phyloP scores from a whole-genome alignment of 495 filamentous ascomycete species.

The Penicillium fimorum region DNA sequence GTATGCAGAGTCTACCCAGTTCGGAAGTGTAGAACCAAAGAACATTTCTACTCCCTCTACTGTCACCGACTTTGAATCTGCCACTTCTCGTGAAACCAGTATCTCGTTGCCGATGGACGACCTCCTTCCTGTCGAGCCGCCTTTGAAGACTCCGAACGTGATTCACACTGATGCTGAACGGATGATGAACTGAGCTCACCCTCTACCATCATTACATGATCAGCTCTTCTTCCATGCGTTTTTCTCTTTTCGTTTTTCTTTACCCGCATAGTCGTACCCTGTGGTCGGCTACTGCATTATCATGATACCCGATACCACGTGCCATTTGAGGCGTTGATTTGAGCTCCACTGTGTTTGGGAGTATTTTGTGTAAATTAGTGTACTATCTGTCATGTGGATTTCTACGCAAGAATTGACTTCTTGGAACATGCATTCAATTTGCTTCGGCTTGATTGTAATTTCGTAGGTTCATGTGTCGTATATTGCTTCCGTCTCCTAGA shows the following conservation, averaged over 20 bases:
- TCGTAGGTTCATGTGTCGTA: not conserved
- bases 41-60: conserved; percentile 34
- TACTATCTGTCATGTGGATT: conserved; percentile 9
- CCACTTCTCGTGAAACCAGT: conserved; percentile 37
- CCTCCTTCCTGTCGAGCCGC: not conserved
- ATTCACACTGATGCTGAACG: not conserved
- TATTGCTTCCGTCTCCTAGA: not conserved
- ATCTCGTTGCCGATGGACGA: conserved; percentile 22
- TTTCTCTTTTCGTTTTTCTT: conserved; percentile 9
- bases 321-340: conserved; percentile 20
- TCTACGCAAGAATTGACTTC: not conserved
- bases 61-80: conserved; percentile 31
- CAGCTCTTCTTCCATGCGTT: not conserved
- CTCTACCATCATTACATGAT: conserved; percentile 15
- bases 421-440: not conserved
- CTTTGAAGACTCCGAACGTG: conserved; percentile 4
- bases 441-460: not conserved
- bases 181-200: conserved; percentile 4
- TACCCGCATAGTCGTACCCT: conserved; percentile 7
- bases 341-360: not conserved
- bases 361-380: conserved; percentile 7
- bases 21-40: conserved; percentile 25
- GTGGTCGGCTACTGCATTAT: conserved; percentile 15
- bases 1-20: conserved; percentile 7
- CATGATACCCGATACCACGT: conserved; percentile 27